phyloP scores from a whole-genome alignment of 2,329 filamentous ascomycete genomes.

The Ambrosiella xylebori region DNA sequence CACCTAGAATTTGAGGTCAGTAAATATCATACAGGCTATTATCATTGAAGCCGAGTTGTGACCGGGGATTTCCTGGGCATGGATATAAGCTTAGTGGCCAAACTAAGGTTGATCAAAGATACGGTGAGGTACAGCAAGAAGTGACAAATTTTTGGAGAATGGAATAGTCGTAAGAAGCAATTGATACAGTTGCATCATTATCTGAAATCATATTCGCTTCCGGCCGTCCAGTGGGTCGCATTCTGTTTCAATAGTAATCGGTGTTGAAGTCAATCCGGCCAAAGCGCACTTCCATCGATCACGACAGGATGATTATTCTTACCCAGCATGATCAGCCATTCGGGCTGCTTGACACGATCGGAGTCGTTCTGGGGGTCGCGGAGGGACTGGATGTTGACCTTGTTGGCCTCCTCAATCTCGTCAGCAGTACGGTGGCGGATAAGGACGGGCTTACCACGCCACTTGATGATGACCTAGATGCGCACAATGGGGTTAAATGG shows the following conservation, averaged over 20 bases:
- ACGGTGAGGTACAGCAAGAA: neutral
- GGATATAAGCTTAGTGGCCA: neutral
- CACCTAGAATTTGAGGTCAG: constrained; percentile 38
- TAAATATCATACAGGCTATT: neutral
- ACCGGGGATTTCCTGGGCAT: neutral
- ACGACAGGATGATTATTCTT: constrained; percentile 20
- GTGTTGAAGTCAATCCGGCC: neutral
- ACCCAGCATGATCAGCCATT: constrained; percentile 99
- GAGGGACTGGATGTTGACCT: constrained; percentile 63
- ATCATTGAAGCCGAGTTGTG: neutral
- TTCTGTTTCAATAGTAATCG: neutral
- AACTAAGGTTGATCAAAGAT: neutral
- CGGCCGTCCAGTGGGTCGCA: neutral
- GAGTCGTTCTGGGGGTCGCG: constrained; percentile 82
- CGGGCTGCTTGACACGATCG: constrained; percentile 92
- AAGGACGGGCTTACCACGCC: constrained; percentile 99
- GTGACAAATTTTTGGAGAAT: neutral
- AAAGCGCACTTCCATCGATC: constrained; percentile 1
- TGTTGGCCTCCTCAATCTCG: constrained; percentile 92
- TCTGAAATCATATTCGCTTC: neutral
- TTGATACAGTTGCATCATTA: neutral
- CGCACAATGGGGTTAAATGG: constrained; percentile 1
- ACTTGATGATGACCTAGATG: constrained; percentile 87
- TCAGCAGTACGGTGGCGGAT: constrained; percentile 89
- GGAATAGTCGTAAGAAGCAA: neutral